Base-by-base conservation (phyloP, 2,329 filamentous ascomycete genomes). In the Paraconiothyrium sp. region DNA sequence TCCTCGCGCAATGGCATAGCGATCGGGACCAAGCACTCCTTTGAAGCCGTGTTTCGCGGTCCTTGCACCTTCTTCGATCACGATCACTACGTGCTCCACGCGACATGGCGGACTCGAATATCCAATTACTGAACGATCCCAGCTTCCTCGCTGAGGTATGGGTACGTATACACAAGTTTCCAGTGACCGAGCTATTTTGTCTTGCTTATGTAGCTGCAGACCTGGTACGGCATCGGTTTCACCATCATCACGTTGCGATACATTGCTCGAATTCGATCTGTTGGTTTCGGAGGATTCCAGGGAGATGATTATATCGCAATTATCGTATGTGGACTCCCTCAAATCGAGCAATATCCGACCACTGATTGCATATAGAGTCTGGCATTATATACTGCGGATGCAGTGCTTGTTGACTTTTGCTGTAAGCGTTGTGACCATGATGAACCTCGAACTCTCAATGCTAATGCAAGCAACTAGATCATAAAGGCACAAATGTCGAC, bases 121-220 rank as follows among this genome's bases (percentile, higher is more conserved):
- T 54, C 11, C 14, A 22, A 20, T 24, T 54, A 22, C 34, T 34
- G n/a, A 16, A 2, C 20, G 50, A 54, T 54, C 22, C 50, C 4
- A 54, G 50, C n/a, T 54, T 54, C 50, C 8, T 54, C n/a, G 50
- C 50, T 27, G 50, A 54, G 41, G 50, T 54, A 22, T 54, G 50
- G 50, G 50, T 54, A 41, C 16, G 50, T 54, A 11, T 39, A 41
- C 27, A 5, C 30, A 2, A 30, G 7, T 7, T 24, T 47, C n/a
- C 9, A 24, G 27, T 30, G 27, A 47, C 5, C 24, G 11, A 24
- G 14, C 3, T 54, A 27, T 24, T 41, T 41, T 22, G 32, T 39
- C n/a, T 39, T 14, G n/a, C 50, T 54, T 3, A 54, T 34, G 20
- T 4, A 22, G 32, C 11, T 22, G 2, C 14, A 54, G 50, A 54